Evolutionary conservation across 1,284 basidiomycete species (phyloP).

Genomic region (Puccinia coronata): DNA sequence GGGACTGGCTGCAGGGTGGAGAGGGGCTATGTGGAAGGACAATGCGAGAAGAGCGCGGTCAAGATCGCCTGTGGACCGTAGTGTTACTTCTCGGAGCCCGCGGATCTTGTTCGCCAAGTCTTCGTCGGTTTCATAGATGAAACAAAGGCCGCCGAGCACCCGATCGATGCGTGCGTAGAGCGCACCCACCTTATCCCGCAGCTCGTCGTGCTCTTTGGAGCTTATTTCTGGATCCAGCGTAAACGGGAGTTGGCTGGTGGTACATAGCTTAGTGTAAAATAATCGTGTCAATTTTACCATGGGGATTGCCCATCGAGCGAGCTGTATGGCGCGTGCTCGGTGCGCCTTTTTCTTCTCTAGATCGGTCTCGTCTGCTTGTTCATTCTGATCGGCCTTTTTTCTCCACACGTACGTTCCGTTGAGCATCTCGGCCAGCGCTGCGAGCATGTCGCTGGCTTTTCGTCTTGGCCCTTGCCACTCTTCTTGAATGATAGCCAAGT

Average conservation of each 20-base stretch:
- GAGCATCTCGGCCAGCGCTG: neutral
- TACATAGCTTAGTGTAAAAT: neutral
- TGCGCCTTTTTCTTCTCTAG: too few species aligned
- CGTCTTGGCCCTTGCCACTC: neutral
- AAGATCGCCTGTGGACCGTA: too few species aligned
- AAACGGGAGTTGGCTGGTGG: neutral
- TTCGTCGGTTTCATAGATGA: neutral
- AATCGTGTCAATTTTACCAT: neutral
- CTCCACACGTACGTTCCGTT: neutral
- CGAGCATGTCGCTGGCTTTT: neutral
- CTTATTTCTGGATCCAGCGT: neutral
- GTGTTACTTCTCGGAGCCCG: too few species aligned
- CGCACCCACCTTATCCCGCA: neutral
- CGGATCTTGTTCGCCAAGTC: neutral
- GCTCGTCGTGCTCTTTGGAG: neutral
- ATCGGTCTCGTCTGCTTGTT: neutral
- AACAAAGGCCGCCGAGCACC: neutral
- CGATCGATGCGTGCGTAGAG: neutral
- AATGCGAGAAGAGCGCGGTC: too few species aligned
- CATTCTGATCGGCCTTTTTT: neutral
- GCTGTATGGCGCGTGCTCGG: neutral
- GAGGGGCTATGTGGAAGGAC: too few species aligned
- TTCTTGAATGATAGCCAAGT: neutral
- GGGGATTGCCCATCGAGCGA: neutral
- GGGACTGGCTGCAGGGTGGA: too few species aligned